Evolutionary conservation across 2,329 filamentous ascomycete genomes (phyloP).

Genomic region (Arthrinium puccinioides): DNA sequence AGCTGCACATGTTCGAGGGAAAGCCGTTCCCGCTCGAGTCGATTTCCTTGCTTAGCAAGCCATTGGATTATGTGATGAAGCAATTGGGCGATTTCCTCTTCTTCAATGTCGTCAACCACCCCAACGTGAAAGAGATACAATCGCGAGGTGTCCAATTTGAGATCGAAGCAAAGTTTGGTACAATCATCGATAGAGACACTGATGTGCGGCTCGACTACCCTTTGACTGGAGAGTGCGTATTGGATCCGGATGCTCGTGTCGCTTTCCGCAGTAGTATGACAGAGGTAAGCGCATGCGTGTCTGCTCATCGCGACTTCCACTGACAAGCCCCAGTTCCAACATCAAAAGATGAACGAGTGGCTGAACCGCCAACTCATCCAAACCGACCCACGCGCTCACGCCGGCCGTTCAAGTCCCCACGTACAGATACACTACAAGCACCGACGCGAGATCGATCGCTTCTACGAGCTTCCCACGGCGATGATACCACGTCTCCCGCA

Average conservation of each 20-base stretch:
- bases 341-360: conserved; percentile 67
- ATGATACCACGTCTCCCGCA: conserved; percentile 55
- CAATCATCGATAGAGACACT: conserved; percentile 66
- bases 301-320: neutral
- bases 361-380: neutral
- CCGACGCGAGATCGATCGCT: conserved; percentile 73
- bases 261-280: conserved; percentile 87
- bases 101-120: conserved; percentile 58
- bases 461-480: conserved; percentile 64
- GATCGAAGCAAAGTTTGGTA: conserved; percentile 89
- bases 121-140: conserved; percentile 56
- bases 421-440: conserved; percentile 74
- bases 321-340: conserved; percentile 54
- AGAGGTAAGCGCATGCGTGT: conserved; percentile 47
- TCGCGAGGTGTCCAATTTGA: conserved; percentile 70
- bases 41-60: conserved; percentile 62
- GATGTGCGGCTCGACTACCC: conserved; percentile 61
- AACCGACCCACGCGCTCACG: neutral
- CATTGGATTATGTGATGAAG: conserved; percentile 68
- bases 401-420: conserved; percentile 22
- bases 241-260: conserved; percentile 53
- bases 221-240: conserved; percentile 62
- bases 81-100: conserved; percentile 77
- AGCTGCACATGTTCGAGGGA: conserved; percentile 16
- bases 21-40: conserved; percentile 48